Conservation (phyloP, 2,329 filamentous ascomycete genomes). For the Curvularia lunata region DNA sequence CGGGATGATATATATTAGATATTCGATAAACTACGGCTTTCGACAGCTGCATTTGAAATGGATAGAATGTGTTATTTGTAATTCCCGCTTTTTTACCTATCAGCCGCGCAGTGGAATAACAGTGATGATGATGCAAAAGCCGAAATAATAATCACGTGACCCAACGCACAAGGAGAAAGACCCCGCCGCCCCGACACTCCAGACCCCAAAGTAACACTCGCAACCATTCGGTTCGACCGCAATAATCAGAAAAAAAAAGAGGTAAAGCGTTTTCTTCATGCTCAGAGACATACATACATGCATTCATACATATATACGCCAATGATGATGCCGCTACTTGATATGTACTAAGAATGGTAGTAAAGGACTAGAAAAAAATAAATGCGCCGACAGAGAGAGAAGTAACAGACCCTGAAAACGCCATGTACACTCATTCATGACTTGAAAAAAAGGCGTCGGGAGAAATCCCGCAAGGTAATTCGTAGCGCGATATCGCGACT, state of each 20-base stretch:
- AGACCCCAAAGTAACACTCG: background rate
- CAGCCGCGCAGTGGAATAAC: background rate
- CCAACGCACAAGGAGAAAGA: background rate
- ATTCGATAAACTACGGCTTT: too few species aligned
- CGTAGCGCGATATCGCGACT: background rate
- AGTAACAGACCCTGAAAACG: background rate
- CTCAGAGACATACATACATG: background rate
- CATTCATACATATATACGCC: slow-evolving; percentile 7
- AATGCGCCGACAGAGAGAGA: background rate
- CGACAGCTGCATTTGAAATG: too few species aligned
- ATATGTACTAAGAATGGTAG: background rate
- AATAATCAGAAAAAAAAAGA: background rate
- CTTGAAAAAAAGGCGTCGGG: background rate
- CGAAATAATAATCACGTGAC: background rate
- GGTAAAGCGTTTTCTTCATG: background rate
- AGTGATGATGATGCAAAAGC: background rate
- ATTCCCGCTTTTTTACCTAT: background rate
- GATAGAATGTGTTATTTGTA: too few species aligned
- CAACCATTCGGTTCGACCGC: background rate
- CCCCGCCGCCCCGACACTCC: background rate
- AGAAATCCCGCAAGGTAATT: background rate
- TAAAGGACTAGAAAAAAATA: background rate
- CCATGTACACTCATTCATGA: background rate
- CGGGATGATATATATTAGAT: too few species aligned
- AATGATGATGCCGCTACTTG: slow-evolving; percentile 8